A percentile compares a stretch with the other conserved stretches of the same genome.
phyloP scores from a whole-genome alignment of 2,329 filamentous ascomycete species.

The Onygenales sp. region DNA sequence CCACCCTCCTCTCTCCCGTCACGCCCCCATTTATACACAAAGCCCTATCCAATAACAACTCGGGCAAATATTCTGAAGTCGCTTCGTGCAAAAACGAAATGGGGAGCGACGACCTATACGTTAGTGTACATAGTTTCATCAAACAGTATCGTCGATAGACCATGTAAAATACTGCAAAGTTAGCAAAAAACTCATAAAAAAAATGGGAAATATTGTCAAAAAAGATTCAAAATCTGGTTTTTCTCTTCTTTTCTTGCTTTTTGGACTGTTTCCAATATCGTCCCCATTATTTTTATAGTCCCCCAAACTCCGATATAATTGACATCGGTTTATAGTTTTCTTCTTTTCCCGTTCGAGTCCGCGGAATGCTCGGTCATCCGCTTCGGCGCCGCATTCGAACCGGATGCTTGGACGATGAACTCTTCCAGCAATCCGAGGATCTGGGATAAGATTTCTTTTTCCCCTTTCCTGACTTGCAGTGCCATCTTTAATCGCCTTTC shows the following conservation, averaged over 20 bases:
- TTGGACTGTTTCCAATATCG: background rate
- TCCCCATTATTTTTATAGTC: no score
- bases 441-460: conserved; percentile 57
- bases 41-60: background rate
- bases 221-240: background rate
- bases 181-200: conserved; percentile 10
- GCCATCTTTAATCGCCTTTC: conserved; percentile 47
- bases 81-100: conserved; percentile 1
- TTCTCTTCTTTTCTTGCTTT: background rate
- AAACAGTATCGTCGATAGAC: conserved; percentile 6
- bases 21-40: background rate
- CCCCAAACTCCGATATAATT: no score
- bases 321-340: background rate
- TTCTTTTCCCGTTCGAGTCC: conserved; percentile 17
- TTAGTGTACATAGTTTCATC: conserved; percentile 11
- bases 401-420: conserved; percentile 11
- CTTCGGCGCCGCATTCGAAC: conserved; percentile 18
- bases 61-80: background rate
- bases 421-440: conserved; percentile 34
- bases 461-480: conserved; percentile 57
- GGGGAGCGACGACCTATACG: conserved; percentile 2
- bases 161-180: conserved; percentile 10
- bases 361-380: conserved; percentile 18
- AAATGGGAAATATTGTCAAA: conserved; percentile 10
- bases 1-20: background rate